Base-by-base conservation (phyloP, 2,329 filamentous ascomycete species). In the Penicillium sp. region DNA sequence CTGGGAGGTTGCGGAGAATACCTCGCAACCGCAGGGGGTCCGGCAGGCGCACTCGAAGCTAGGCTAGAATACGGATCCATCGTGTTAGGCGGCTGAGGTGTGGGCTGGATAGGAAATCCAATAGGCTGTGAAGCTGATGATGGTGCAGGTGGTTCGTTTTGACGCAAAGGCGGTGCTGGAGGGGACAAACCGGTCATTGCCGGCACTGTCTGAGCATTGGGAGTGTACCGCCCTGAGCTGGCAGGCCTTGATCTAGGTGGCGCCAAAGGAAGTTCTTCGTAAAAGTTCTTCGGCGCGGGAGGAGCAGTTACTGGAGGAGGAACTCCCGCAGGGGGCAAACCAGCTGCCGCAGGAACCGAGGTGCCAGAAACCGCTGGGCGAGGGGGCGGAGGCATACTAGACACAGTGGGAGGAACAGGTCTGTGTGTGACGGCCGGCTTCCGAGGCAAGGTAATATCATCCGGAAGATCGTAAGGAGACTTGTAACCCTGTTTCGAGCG, bases 381-480 rank as follows among this genome's bases (percentile, higher is more conserved):
- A 11, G 79, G 80, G 4, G 82, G 81, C 30, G 77, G 73, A 12
- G 78, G 76, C 14, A 72, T 66, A 12, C 62, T 67, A 22, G 72
- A 69, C 29, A 77, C 72, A 30, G 72, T 64, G 41, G 72, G 65
- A 49, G 74, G 73, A 5, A 76, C 72, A 36, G 79, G 70, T 45
- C 80, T 80, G 50, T 81, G 81, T 61, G 80, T 76, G 62, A 80
- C 83, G 5, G 75, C 68, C 44, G 85, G 77, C 74, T 87, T 85
- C 67, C 83, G 77, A 62, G 86, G 72, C 22, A 70, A 68, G 22
- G 77, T 80, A 27, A 99, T 80, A 46, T 96, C 92, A 71, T 93
- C 88, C 3, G 93, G 93, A 16, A 99, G 77, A 72, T 99, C 95
- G 62, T 96, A 99, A 0, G 93, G 93, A 16, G 92, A 97, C 41